Percentiles rank a stretch among this genome's conserved stretches.
Conservation (phyloP, 257 asterid species). For the Leonotis leonurus region DNA sequence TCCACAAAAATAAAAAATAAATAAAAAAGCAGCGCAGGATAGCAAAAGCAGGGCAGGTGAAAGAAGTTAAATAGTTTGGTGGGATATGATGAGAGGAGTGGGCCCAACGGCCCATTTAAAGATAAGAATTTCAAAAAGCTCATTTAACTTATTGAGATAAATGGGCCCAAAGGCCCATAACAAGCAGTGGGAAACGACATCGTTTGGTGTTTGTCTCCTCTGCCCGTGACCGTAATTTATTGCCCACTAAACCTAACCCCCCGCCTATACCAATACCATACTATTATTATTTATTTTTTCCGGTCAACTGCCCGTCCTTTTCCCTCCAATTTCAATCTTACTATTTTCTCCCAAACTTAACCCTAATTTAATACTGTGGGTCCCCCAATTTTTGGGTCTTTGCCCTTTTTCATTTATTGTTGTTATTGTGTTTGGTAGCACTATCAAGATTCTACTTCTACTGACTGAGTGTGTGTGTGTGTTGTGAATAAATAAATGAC, state of each 20-base stretch:
- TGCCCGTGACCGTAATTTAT: conserved; percentile 17
- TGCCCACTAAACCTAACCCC: conserved; percentile 9
- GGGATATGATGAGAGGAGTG: conserved; percentile 26
- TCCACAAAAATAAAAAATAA: not conserved
- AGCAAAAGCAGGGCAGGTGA: conserved; percentile 33
- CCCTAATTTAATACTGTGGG: not conserved
- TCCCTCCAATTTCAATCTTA: not conserved
- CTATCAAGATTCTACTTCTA: conserved; percentile 6
- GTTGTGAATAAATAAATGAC: not conserved
- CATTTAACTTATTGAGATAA: conserved; percentile 7
- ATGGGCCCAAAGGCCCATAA: conserved; percentile 19
- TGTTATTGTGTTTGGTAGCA: conserved; percentile 12
- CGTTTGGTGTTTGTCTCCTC: conserved; percentile 24
- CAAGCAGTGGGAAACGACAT: conserved; percentile 1
- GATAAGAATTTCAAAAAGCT: conserved; percentile 19
- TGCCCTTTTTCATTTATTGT: not conserved
- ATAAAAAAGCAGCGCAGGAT: conserved; percentile 19
- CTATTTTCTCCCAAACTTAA: not conserved
- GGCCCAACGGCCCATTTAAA: conserved; percentile 12
- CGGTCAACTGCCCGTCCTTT: conserved; percentile 28
- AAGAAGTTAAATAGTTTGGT: conserved; percentile 41
- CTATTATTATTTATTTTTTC: not conserved
- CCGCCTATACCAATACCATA: not conserved
- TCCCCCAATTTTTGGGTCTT: not conserved
- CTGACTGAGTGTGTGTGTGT: no score